Evolutionary conservation across 177 flowering plant genomes (phyloP).

Genomic region (Vitis hybrid): DNA sequence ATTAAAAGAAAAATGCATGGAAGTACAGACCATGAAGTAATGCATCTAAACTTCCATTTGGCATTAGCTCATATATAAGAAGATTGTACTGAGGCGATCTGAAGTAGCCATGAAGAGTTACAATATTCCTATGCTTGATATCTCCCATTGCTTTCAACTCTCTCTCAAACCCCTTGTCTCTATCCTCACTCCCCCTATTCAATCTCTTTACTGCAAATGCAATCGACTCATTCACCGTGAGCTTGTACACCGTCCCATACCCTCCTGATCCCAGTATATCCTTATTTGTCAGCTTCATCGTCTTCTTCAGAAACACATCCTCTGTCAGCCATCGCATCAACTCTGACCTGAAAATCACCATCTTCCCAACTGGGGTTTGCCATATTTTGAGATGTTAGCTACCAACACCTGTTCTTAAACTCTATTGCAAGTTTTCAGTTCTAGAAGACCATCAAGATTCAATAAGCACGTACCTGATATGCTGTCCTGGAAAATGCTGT

Average conservation of each 20-base stretch:
- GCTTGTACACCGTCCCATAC: constrained; percentile 72
- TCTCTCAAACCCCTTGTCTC: constrained; percentile 87
- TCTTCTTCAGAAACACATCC: constrained; percentile 63
- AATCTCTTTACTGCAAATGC: constrained; percentile 82
- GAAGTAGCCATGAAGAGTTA: constrained; percentile 87
- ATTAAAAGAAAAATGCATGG: neutral
- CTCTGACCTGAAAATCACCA: constrained; percentile 80
- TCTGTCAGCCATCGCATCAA: constrained; percentile 51
- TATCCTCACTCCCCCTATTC: constrained; percentile 58
- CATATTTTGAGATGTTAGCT: neutral
- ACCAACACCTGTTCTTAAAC: neutral
- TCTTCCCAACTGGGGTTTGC: constrained; percentile 63
- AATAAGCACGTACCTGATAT: constrained; percentile 44
- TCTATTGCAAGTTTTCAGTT: neutral
- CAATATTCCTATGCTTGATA: constrained; percentile 86
- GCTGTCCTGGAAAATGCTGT: constrained; percentile 48
- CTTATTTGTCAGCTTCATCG: constrained; percentile 69
- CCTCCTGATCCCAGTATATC: constrained; percentile 93
- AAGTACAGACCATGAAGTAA: constrained; percentile 57
- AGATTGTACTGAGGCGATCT: constrained; percentile 74
- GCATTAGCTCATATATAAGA: constrained; percentile 93
- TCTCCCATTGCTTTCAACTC: constrained; percentile 93
- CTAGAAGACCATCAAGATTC: too few relatives aligned
- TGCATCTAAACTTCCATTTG: constrained; percentile 79
- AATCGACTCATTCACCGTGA: constrained; percentile 47